Evolutionary conservation across 2,329 filamentous ascomycete genomes (phyloP).

Genomic region (Sordariomycetes sp.): DNA sequence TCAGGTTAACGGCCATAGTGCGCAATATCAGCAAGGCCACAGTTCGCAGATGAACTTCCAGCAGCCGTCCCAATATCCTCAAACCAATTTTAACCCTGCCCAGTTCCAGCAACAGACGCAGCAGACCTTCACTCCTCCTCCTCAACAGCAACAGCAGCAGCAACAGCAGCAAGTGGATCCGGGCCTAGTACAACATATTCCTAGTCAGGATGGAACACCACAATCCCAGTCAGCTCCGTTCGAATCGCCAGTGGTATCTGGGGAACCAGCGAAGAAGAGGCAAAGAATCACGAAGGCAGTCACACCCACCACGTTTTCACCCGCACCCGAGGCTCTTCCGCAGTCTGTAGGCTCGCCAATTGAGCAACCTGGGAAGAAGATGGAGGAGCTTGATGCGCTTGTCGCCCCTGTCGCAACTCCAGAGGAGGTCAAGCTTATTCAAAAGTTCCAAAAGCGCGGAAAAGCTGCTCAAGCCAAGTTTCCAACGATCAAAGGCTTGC

Average conservation of each 20-base stretch:
- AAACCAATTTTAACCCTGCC: not conserved
- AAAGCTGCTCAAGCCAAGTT: constrained; percentile 26
- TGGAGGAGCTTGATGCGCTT: constrained; percentile 24
- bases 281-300: constrained; percentile 21
- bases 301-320: constrained; percentile 11
- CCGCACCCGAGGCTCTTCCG: constrained; percentile 15
- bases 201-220: constrained; percentile 4
- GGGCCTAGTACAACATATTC: not conserved
- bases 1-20: constrained; percentile 2
- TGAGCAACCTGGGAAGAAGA: constrained; percentile 18
- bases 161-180: not conserved
- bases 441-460: constrained; percentile 26
- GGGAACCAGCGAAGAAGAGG: constrained; percentile 22
- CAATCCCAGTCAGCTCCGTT: constrained; percentile 5
- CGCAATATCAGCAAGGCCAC: constrained; percentile 2
- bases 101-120: not conserved
- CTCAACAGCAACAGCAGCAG: not conserved
- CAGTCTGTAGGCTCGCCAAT: constrained; percentile 16
- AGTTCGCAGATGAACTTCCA: not conserved
- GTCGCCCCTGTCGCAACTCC: constrained; percentile 18
- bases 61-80: not conserved
- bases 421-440: constrained; percentile 24
- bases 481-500: constrained; percentile 27
- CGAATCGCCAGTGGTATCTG: constrained; percentile 11
- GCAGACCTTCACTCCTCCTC: too few species aligned